Conservation (phyloP, 148 eudicot species). For the Drosera capensis region DNA sequence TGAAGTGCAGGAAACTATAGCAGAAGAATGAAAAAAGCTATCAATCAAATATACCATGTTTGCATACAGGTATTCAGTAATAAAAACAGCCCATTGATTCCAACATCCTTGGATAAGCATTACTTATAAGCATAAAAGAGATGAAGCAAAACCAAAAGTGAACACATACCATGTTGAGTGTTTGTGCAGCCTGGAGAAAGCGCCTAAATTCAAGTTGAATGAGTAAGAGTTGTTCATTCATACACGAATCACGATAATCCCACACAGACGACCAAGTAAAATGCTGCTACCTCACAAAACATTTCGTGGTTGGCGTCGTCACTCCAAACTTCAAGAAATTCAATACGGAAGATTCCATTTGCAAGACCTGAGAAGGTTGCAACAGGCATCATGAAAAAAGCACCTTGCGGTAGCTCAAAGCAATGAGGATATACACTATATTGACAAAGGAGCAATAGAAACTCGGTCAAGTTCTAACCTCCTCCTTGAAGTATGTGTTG, state of each 20-base stretch:
- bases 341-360: conserved; percentile 81
- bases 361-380: conserved; percentile 35
- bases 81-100: too few relatives aligned
- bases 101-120: too few relatives aligned
- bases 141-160: background rate
- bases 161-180: conserved; percentile 37
- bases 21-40: background rate
- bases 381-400: background rate
- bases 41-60: too few relatives aligned
- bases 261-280: background rate
- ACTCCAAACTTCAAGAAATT: conserved; percentile 83
- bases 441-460: background rate
- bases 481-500: conserved; percentile 87
- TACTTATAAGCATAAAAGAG: too few relatives aligned
- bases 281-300: conserved; percentile 45
- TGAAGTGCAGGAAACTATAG: conserved; percentile 52
- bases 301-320: conserved; percentile 80
- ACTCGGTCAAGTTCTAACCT: conserved; percentile 26
- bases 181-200: conserved; percentile 83
- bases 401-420: background rate
- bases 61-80: too few relatives aligned
- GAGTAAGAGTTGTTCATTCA: background rate
- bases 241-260: background rate
- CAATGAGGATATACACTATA: background rate
- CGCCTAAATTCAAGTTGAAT: conserved; percentile 28